Evolutionary conservation across 2,329 filamentous ascomycete species (phyloP), one percentile per base, ranked within the genome.

Genomic region (Hansfordia pulvinata): DNA sequence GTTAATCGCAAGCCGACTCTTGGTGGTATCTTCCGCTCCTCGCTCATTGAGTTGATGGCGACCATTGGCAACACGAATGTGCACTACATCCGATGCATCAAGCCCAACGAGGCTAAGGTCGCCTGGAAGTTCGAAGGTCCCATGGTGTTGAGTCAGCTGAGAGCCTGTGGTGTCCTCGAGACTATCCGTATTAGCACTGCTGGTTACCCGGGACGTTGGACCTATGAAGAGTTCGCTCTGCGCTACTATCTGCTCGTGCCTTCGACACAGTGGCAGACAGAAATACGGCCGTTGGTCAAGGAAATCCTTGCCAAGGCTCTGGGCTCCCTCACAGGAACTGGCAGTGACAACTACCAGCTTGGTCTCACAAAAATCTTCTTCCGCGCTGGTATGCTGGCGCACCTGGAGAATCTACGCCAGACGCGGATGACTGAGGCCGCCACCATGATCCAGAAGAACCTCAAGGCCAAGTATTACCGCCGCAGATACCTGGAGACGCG

Each of bases 321-420:
- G 17, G 88, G 83, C 30, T 75, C 80, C 34, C 75, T 73, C 39
- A 82, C 67, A 22, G 73, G 71, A 32, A 71, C 78, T 40, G 78
- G 77, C 25, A 57, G 76, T 28, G 90, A 96, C 60, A 98, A 93
- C 56, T 98, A 96, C 49, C 90, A 98, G 57, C 71, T 98, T 37
- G 90, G 90, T 58, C 64, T 96, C 38, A 96, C 88, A 27, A 98
- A 98, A 62, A 94, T 98, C 49, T 98, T 98, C 62, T 98, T 98
- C 74, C 80, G 90, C 33, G 90, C 90, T 30, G 90, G 90, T 53
- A 98, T 98, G 90, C 76, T 98, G 42, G 90, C 90, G 6, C 94
- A 94, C 60, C 62, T 98, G 26, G 90, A 98, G 57, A 94, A 94
- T 40, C 65, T 94, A 37, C 76, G 90, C 32, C 94, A 90, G 9